These are phyloP conservation scores for Cucumis variabilis DNA, from an alignment of 331 rosid genomes.

Conservation along the genomic window DNA sequence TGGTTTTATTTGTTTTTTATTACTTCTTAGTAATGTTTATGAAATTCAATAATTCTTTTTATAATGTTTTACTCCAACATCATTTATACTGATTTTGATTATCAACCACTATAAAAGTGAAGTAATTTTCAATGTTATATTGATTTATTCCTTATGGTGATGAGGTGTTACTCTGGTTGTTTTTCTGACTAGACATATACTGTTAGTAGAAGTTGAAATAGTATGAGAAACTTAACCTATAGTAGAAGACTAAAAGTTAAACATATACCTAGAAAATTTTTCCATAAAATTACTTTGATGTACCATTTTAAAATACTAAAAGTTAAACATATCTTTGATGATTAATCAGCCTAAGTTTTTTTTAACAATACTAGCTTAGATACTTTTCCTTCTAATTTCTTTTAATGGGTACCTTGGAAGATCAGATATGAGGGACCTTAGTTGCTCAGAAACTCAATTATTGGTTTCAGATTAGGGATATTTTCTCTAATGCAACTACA, in stretches of 20 bases:
- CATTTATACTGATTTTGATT: not conserved
- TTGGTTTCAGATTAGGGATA: slow-evolving; percentile 88
- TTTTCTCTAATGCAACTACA: slow-evolving; percentile 92
- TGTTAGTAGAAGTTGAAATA: not conserved
- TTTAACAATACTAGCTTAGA: not conserved
- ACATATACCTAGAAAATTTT: too few species aligned
- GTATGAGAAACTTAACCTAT: not conserved
- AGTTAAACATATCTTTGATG: too few species aligned
- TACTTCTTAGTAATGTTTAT: too few species aligned
- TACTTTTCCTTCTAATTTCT: slow-evolving; percentile 7
- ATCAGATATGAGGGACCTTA: not conserved
- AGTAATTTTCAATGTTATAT: not conserved
- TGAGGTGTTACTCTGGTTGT: not conserved
- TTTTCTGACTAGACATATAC: slow-evolving; percentile 1
- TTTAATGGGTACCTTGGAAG: slow-evolving; percentile 2
- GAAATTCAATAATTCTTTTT: too few species aligned
- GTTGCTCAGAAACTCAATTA: slow-evolving; percentile 28
- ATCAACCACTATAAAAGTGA: not conserved
- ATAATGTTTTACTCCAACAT: too few species aligned
- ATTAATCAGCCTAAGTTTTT: too few species aligned
- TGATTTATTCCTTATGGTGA: slow-evolving; percentile 27
- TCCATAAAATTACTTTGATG: too few species aligned
- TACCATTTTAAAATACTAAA: too few species aligned
- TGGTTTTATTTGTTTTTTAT: too few species aligned
- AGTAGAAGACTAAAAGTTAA: not conserved